Base-by-base conservation (phyloP, 2,329 filamentous ascomycete species). In the Aureobasidium sp. region DNA sequence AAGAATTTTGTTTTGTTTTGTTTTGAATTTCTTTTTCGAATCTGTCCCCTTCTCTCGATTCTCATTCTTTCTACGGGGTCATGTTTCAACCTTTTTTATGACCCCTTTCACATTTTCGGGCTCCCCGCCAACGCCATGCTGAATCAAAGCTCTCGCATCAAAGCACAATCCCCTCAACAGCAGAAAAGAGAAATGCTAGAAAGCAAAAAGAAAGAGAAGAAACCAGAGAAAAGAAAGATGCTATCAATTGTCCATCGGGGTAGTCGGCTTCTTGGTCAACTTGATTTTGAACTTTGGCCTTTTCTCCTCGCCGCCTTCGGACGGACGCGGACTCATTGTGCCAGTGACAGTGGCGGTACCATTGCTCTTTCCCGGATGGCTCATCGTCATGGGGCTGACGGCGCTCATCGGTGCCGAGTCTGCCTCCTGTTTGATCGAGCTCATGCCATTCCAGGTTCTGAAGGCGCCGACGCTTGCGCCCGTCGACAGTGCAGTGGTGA, bases 211-310 rank as follows among this genome's bases (percentile, higher is more conserved):
- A n/a, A 27, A 53, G 17, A 39, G 49, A 48, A 51, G 31, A 52
- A 22, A 45, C 27, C 27, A 15, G 7, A 29, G 20, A 11, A 39
- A 7, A 41, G 39, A 14, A 29, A 22, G 20, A 14, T 20, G 27
- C 5, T 5, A 41, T 27, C 22, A 29, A 17, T 7, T 27, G 27
- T 25, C n/a, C 48, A 17, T 15, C 59, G 62, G 62, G 20, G 31
- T 48, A 9, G 64, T 48, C 44, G 49, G 47, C 62, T 61, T 63
- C 56, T 52, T 61, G 47, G 25, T 55, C 2, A 64, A 22, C 60
- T 63, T 59, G 37, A 66, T 36, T 34, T 49, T 64, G 48, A 64
- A 44, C 31, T 55, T 64, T n/a, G 62, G 37, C 52, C 63, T 65
- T 62, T 57, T 65, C 6, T 45, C 45, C 41, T 62, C 64, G 11